Conservation (phyloP, 2,329 filamentous ascomycete genomes). For the Penicillium sp. region DNA sequence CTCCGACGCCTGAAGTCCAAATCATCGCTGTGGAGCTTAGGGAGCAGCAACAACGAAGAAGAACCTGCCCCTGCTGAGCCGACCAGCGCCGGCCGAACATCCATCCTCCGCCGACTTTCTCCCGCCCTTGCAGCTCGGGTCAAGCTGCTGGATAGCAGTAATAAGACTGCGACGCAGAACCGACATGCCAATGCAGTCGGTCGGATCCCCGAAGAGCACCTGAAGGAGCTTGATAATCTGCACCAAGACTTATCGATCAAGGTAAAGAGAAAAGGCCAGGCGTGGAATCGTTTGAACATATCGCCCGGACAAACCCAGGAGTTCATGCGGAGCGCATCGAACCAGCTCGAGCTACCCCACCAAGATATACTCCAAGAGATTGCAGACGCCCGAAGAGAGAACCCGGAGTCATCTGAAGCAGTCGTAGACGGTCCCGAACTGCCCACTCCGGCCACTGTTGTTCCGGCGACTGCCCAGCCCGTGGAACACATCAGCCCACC, state of each 20-base stretch:
- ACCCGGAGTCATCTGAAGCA: constrained; percentile 15
- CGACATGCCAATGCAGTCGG: constrained; percentile 33
- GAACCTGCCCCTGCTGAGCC: constrained; percentile 18
- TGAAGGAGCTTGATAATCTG: constrained; percentile 41
- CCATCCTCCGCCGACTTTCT: constrained; percentile 43
- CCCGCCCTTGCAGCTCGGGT: constrained; percentile 44
- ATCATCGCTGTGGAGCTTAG: constrained; percentile 36
- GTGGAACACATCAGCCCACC: constrained; percentile 9
- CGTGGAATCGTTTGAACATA: constrained; percentile 30
- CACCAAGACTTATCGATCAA: constrained; percentile 41
- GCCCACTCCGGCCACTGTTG: constrained; percentile 6
- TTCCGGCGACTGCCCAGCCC: constrained; percentile 10
- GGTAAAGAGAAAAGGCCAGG: constrained; percentile 37
- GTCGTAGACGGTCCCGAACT: constrained; percentile 14
- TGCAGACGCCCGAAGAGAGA: constrained; percentile 10
- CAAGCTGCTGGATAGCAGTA: constrained; percentile 40
- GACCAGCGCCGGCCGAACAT: constrained; percentile 26
- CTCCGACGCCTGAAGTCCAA: constrained; percentile 37
- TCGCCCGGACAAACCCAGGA: constrained; percentile 15
- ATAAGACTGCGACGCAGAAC: constrained; percentile 19
- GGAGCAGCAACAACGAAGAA: constrained; percentile 35
- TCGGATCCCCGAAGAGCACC: constrained; percentile 40
- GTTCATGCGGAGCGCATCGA: constrained; percentile 19
- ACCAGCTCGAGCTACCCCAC: constrained; percentile 21
- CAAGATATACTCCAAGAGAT: constrained; percentile 16